Percentiles rank a stretch among this genome's conserved stretches.
phyloP scores from a whole-genome alignment of 306 rosid genomes.

The Fragaria iinumae region DNA sequence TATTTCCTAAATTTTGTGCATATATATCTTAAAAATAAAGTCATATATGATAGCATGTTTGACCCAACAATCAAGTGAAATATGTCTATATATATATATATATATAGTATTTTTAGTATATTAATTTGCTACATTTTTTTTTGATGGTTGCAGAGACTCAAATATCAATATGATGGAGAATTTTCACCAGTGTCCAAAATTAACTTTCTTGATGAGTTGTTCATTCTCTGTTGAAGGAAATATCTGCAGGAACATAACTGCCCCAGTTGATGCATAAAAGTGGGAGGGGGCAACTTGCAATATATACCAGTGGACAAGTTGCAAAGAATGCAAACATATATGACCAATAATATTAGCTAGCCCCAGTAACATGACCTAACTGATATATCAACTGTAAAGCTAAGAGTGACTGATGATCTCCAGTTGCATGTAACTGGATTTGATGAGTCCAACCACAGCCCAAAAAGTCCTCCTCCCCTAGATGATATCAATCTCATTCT shows the following conservation, averaged over 20 bases:
- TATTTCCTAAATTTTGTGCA: too few species aligned
- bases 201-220: too few species aligned
- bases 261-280: not conserved
- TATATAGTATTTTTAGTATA: too few species aligned
- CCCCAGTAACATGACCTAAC: not conserved
- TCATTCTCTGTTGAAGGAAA: not conserved
- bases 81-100: too few species aligned
- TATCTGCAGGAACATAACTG: too few species aligned
- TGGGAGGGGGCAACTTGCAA: not conserved
- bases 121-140: too few species aligned
- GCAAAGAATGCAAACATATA: not conserved
- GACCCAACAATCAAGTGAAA: too few species aligned
- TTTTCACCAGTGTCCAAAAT: too few species aligned
- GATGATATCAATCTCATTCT: not conserved
- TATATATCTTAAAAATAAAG: too few species aligned
- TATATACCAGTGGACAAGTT: not conserved
- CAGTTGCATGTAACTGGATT: not conserved
- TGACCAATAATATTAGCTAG: not conserved
- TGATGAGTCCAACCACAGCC: not conserved
- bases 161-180: too few species aligned
- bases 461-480: not conserved
- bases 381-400: not conserved
- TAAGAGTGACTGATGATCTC: not conserved
- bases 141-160: too few species aligned
- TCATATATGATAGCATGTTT: too few species aligned